Evolutionary conservation across 306 rosid species (phyloP), one percentile per base, ranked within the genome.

Genomic region (Rubus idaeus): DNA sequence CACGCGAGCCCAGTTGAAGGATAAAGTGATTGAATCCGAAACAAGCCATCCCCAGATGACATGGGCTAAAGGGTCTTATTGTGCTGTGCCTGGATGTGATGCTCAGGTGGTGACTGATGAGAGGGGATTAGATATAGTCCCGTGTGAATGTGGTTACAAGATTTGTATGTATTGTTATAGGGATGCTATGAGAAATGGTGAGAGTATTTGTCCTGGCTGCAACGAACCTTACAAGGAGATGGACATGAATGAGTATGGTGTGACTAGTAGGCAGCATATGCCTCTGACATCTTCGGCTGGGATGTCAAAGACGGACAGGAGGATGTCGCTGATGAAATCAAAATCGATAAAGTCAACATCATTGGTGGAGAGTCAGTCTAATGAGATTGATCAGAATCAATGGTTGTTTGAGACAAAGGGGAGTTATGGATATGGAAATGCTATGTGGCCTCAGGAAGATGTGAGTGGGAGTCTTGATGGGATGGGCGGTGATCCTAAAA

Each of bases 391-490:
- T 84, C 86, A 84, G 57, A 67, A 79, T 51, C 77, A 78, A 9
- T 91, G 94, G 94, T 68, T 89, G 84, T 86, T 80, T 85, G 94
- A 88, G 82, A 82, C 90, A 8, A 86, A 91, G 39, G 94, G 89
- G 68, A 88, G 87, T 60, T 91, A 91, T 57, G 97, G 97, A 17
- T 89, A 86, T 79, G 97, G 94, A 50, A 91, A 83, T 79, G 97
- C 92, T 70, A 86, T 89, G 91, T 85, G 94, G 92, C 94, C 97
- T 0, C 82, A 78, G 73, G 91, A 82, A 26, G 21, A 79, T 51
- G 88, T 49, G 50, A 81, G 66, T 70, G 89, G 82, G 50, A 70
- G 63, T 74, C 78, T 81, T n/a, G 92, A 83, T 30, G 87, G 86
- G 86, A 84, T 81, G 85, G 75, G 55, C 46, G 91, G 93, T 39